A percentile compares a stretch with the other conserved stretches of the same genome.
phyloP scores from a whole-genome alignment of 305 asterid genomes.

The Fraxinus angustifolia region DNA sequence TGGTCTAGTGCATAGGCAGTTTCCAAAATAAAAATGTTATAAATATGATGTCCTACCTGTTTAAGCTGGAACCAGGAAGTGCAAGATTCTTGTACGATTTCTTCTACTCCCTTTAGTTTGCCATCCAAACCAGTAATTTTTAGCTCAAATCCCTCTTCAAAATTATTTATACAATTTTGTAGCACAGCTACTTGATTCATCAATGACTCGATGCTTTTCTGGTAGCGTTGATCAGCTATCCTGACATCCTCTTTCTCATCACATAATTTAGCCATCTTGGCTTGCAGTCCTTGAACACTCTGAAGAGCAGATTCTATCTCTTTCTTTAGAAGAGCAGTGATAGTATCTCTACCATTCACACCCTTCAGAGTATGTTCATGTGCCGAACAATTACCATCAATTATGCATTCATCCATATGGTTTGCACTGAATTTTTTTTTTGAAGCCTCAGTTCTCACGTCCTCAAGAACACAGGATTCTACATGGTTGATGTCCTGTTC shows the following conservation, averaged over 20 bases:
- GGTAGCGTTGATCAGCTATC: constrained; percentile 50
- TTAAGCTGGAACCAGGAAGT: constrained; percentile 56
- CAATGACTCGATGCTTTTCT: constrained; percentile 45
- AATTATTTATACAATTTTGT: constrained; percentile 46
- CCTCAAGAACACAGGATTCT: constrained; percentile 24
- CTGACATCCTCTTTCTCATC: constrained; percentile 58
- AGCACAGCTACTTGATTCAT: constrained; percentile 47
- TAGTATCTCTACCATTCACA: constrained; percentile 45
- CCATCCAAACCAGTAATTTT: constrained; percentile 47
- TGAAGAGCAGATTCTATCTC: constrained; percentile 70
- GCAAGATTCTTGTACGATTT: constrained; percentile 45
- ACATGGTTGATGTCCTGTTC: constrained; percentile 33
- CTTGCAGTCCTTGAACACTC: constrained; percentile 64
- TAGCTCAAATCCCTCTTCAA: constrained; percentile 51
- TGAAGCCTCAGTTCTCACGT: constrained; percentile 24
- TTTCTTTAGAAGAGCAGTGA: constrained; percentile 58
- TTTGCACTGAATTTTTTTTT: constrained; percentile 10
- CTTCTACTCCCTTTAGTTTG: constrained; percentile 54
- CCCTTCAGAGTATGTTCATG: constrained; percentile 32
- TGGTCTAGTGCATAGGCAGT: background rate
- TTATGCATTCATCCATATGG: constrained; percentile 16
- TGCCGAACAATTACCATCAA: constrained; percentile 19
- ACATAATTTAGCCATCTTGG: constrained; percentile 56
- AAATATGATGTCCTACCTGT: constrained; percentile 51
- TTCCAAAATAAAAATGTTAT: background rate